Base-by-base conservation (phyloP, 441 rosid species). In the Adansonia gregorii region DNA sequence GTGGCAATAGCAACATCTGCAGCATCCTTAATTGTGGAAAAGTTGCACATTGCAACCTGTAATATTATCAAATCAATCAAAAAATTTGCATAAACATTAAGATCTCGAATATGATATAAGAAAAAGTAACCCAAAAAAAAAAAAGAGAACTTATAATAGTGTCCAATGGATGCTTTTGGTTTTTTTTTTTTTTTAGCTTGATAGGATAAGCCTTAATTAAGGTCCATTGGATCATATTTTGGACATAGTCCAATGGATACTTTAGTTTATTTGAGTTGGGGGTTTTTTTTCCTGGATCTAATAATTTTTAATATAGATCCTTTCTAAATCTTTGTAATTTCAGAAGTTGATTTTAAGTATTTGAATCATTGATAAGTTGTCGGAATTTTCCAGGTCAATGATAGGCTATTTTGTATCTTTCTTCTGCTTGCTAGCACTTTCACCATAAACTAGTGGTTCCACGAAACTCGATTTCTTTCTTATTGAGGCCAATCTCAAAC, bases 21-120 rank as follows among this genome's bases (percentile, higher is more conserved):
- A 45, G 98, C 99, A 89, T 91, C 98, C 85, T 95, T 93, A 51
- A 95, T 81, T 35, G 99, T 86, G 49, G 98, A 95, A 78, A 93
- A 95, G 84, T 91, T 95, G 79, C 98, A 93, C 92, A 90, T 87
- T 78, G 99, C 99, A 75, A 93, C 98, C 99, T 95, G 89, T 58
- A 85, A 78, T 74, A 74, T 79, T 43, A 63, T 41, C 76, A 71
- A 64, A 6, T 61, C 15, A 60, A 17, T 20, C 48, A 8, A 73
- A 48, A 3, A 27, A 70, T 17, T 17, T 19, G 39, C 20, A 24
- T 31, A 70, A 51, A 22, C 4, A 24, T 15, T 70, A 51, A 68
- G 24, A 15, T 70, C 3, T 70, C 39, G 14, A 24, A 51, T 24
- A 51, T 22, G 55, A 74, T n/a, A 45, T 35, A 15, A 74, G 41